Evolutionary conservation across 306 rosid genomes (phyloP).

Genomic region (Rubus parviflorus): DNA sequence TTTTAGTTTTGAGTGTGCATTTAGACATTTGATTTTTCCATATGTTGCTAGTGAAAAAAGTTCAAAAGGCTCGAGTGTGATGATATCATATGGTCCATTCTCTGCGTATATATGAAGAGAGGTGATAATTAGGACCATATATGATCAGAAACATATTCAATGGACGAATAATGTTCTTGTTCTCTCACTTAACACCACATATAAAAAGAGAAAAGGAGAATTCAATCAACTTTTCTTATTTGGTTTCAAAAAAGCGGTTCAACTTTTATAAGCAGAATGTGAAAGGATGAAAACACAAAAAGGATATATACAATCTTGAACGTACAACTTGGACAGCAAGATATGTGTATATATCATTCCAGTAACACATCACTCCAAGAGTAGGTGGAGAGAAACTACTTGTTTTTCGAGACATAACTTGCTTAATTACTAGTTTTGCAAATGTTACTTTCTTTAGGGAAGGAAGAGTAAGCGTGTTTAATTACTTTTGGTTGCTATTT

Average conservation of each 20-base stretch:
- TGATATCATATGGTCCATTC: background rate
- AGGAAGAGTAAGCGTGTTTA: background rate
- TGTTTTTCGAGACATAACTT: background rate
- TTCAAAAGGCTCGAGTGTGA: background rate
- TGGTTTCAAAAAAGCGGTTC: background rate
- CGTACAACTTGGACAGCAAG: constrained; percentile 7
- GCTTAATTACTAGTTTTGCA: too few species aligned
- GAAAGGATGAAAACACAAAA: background rate
- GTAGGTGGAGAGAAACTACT: constrained; percentile 20
- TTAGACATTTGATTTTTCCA: background rate
- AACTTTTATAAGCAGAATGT: constrained; percentile 9
- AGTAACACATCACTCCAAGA: constrained; percentile 23
- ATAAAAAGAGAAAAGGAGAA: constrained; percentile 13
- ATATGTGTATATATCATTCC: background rate
- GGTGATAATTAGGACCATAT: background rate
- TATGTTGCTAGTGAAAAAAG: background rate
- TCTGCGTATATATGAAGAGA: background rate
- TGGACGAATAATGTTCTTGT: background rate
- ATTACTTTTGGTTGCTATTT: background rate
- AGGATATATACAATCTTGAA: background rate
- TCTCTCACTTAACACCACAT: background rate
- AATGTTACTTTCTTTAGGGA: background rate
- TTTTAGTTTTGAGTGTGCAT: constrained; percentile 28
- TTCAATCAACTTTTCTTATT: background rate
- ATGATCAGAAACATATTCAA: background rate